Base-by-base conservation (phyloP, 331 rosid genomes). In the Pyrus hybrid region DNA sequence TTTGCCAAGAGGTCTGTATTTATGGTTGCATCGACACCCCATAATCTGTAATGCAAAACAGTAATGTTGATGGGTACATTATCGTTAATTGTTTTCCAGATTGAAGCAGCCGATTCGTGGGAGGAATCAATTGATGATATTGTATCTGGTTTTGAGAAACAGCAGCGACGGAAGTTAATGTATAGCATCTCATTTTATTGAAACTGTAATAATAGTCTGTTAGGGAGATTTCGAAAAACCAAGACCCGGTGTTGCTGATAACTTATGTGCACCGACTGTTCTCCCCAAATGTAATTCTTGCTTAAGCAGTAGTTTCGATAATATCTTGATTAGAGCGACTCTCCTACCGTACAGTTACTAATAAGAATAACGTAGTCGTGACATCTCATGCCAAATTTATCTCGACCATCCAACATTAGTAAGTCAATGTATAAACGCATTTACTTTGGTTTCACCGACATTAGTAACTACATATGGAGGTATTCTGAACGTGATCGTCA, bases 121-220 rank as follows among this genome's bases (percentile, higher is more conserved):
- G 97, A 94, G 86, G 99, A 92, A 68, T 85, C 96, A 8, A 86
- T 94, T 43, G 99, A 94, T 69, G 93, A 86, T 63, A 77, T 94
- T 22, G 51, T 91, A 64, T 28, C 79, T 61, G 81, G 76, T 71
- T 94, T 94, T 69, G 99, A 94, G 90, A 90, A 90, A 68, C 91
- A 85, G 69, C 87, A 90, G 49, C 82, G 97, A 67, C 87, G 98
- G 71, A 94, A 91, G 81, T 79, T 94, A 75, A 32, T 88, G 81
- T 94, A 90, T 74, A 90, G 87, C 73, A 65, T 90, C 82, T 94
- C 98, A 75, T 93, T 87, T 83, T 94, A 90, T 86, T 94, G 70
- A 87, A 84, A 23, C 21, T 25, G 63, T 29, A 4, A 16, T 37
- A 9, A 3, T 37, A 10, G 45, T 10, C 45, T 49, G 37, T 37